Base-by-base conservation (phyloP, 257 asterid genomes). In the Jacaranda copaia region DNA sequence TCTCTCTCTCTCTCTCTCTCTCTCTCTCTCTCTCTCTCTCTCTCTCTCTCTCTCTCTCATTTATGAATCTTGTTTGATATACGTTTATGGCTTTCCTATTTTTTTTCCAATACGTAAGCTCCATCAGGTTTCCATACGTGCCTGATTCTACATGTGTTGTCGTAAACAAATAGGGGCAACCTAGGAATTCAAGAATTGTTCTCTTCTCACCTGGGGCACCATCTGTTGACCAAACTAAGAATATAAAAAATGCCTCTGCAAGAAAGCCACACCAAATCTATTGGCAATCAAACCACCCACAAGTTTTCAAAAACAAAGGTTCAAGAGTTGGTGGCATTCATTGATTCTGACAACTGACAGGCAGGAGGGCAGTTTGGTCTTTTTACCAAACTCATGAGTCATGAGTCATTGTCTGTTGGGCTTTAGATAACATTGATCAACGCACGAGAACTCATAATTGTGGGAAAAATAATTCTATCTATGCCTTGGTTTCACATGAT, bases 151-250 rank as follows among this genome's bases (percentile, higher is more conserved):
- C 63, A 70, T 56, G 67, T 57, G 56, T 5, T 57, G 39, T 25
- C 18, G n/a, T 56, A 56, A 72, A 57, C 55, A 72, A 55, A 56
- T 55, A 55, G 56, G 57, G 68, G 45, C 77, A 57, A 72, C 58
- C 46, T 57, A 19, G 68, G 68, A 58, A 72, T 70, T 70, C n/a
- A 70, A 19, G 59, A 56, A 72, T 61, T 19, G 56, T 42, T 48
- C 61, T 68, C 3, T 48, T 73, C 13, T 38, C 32, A 19, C 20
- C 2, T 18, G 48, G 74, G 63, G 32, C 69, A 40, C 32, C 3
- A 42, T 7, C 57, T 43, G 77, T 73, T 58, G 77, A 72, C 77
- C 77, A 56, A 56, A 56, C 67, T 4, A 38, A 57, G 60, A 68
- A 68, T 48, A 68, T 63, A 13, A 68, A 48, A 68, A 42, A 1